Percentiles rank a stretch among this genome's conserved stretches.
Conservation (phyloP, 2,329 filamentous ascomycete species). For the Thielaviopsis populi region DNA sequence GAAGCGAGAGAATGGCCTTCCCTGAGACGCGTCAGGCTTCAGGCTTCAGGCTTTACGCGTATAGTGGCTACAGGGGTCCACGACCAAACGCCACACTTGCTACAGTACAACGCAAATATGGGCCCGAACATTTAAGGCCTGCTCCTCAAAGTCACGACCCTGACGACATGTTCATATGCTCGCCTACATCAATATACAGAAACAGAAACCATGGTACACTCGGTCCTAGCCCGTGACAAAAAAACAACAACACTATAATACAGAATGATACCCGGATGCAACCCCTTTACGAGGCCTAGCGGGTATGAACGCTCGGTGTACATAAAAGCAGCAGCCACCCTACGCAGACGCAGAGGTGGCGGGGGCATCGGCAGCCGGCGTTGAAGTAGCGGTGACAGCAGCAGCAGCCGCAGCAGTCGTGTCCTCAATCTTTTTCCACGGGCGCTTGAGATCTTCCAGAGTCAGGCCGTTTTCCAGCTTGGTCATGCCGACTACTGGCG, state of each 20-base stretch:
- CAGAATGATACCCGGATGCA: slow-evolving; percentile 1
- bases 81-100: slow-evolving; percentile 6
- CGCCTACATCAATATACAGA: background rate
- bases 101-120: slow-evolving; percentile 3
- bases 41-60: slow-evolving; percentile 14
- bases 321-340: background rate
- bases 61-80: slow-evolving; percentile 16
- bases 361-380: slow-evolving; percentile 1
- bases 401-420: background rate
- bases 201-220: slow-evolving; percentile 7
- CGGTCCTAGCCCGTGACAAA: background rate
- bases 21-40: slow-evolving; percentile 6
- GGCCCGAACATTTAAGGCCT: background rate
- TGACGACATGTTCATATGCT: background rate
- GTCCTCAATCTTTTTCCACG: slow-evolving; percentile 37
- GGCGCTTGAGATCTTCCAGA: slow-evolving; percentile 66
- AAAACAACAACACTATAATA: slow-evolving; percentile 16
- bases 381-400: background rate
- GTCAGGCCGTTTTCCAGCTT: slow-evolving; percentile 69
- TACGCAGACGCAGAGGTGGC: slow-evolving; percentile 10
- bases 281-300: background rate
- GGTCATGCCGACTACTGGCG: slow-evolving; percentile 80
- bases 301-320: slow-evolving; percentile 5
- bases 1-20: background rate
- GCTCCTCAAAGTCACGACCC: background rate